phyloP scores from a whole-genome alignment of 2,329 filamentous ascomycete species.

The Trichocomaceae sp. region DNA sequence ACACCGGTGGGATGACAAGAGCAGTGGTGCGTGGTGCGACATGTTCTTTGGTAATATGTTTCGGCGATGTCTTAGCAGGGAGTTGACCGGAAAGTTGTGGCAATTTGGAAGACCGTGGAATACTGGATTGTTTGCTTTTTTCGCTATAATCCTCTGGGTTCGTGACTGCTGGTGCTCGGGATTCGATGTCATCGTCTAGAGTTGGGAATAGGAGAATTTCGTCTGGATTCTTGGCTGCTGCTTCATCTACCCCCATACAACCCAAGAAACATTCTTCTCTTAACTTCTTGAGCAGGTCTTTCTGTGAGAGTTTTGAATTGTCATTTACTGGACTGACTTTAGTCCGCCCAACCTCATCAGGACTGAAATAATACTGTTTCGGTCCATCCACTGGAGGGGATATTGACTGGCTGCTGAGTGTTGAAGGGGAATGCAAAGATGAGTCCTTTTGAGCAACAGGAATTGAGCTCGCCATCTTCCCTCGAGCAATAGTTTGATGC shows the following conservation, averaged over 20 bases:
- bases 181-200: slow-evolving; percentile 19
- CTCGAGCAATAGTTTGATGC: background rate
- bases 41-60: background rate
- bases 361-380: slow-evolving; percentile 28
- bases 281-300: slow-evolving; percentile 18
- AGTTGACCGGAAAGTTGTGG: background rate
- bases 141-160: slow-evolving; percentile 19
- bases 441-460: slow-evolving; percentile 3
- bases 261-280: slow-evolving; percentile 36
- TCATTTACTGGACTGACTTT: slow-evolving; percentile 33
- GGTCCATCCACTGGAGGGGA: slow-evolving; percentile 13
- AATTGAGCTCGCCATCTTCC: slow-evolving; percentile 1
- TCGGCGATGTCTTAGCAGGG: background rate
- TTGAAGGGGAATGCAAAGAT: background rate
- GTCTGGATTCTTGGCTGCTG: slow-evolving; percentile 31
- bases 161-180: slow-evolving; percentile 17
- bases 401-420: slow-evolving; percentile 5
- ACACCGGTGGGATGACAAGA: background rate
- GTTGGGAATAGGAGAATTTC: slow-evolving; percentile 32
- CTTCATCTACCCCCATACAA: slow-evolving; percentile 32
- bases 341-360: slow-evolving; percentile 34
- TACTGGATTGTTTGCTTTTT: background rate
- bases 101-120: background rate
- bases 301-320: slow-evolving; percentile 22
- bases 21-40: background rate